Base-by-base conservation (phyloP, 345 rosid genomes). In the Raphanus sativus region DNA sequence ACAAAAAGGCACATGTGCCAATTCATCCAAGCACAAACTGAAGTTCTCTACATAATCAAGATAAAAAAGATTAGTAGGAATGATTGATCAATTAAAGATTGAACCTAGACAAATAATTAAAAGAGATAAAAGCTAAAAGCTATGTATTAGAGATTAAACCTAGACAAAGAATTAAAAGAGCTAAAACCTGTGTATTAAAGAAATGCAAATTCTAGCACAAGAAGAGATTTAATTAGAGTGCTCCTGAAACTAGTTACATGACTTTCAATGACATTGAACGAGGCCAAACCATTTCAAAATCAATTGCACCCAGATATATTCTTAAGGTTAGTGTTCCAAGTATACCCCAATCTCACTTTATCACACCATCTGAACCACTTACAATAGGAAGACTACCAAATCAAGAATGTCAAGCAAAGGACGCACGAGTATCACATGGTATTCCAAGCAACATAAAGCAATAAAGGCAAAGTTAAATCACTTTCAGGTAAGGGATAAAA, bases 381-480 rank as follows among this genome's bases (percentile, higher is more conserved):
- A 21, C 21, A 21, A 21, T 21, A 21, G 62, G 73, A 72, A 32
- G 62, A 48, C 33, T n/a, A 76, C 69, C 70, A 64, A 63, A 70
- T 63, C 70, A 69, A 77, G 65, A 77, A 40, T 65, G 33, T 68
- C 36, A 69, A 60, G 60, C 34, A 42, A 69, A 38, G 65, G 28
- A 74, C 15, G 67, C 82, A 74, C 71, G 67, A 29, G 62, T 56
- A 74, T 62, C 71, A 79, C 78, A 79, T 69, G 78, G 34, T 55
- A 62, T 54, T 72, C 4, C 12, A 74, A 73, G 54, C 59, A 62
- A 28, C 77, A 74, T 21, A 74, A 68, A 68, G 69, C 70, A 79
- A 68, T 52, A 78, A 73, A 58, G 62, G 65, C 33, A 74, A 80
- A 69, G 67, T 32, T 62, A 17, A 34, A 69, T 63, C 71, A 69